These are phyloP conservation scores for Achaetomium macrosporum DNA, from an alignment of 2,329 filamentous ascomycete genomes.

Conservation along the genomic window DNA sequence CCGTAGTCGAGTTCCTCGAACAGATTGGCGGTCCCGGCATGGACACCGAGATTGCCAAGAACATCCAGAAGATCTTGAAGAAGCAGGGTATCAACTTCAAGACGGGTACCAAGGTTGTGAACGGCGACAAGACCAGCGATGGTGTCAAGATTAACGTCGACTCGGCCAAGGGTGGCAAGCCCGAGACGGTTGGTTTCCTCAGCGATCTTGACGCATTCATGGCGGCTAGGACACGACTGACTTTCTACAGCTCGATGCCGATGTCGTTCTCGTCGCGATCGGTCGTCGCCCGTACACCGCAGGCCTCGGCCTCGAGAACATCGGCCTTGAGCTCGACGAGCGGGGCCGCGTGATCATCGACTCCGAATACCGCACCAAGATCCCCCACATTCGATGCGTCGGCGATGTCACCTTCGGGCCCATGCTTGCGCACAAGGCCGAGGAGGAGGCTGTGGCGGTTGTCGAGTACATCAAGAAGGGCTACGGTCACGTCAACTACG, in stretches of 20 bases:
- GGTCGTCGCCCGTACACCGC: conserved; percentile 91
- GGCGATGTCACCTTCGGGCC: conserved; percentile 95
- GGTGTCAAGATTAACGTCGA: conserved; percentile 79
- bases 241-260: conserved; percentile 67
- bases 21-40: conserved; percentile 98
- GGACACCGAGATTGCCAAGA: conserved; percentile 90
- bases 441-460: conserved; percentile 93
- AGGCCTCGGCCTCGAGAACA: conserved; percentile 88
- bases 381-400: conserved; percentile 93
- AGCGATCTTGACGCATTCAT: neutral
- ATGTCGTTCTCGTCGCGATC: conserved; percentile 94
- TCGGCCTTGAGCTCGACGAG: conserved; percentile 87
- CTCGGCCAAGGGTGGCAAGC: conserved; percentile 92
- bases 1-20: conserved; percentile 91
- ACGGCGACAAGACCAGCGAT: conserved; percentile 74
- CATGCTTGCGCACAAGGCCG: conserved; percentile 99
- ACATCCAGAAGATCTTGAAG: conserved; percentile 81
- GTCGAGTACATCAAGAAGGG: conserved; percentile 98
- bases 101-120: conserved; percentile 89
- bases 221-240: conserved; percentile 10
- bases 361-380: conserved; percentile 96
- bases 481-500: conserved; percentile 98
- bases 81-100: conserved; percentile 99
- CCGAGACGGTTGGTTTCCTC: conserved; percentile 64
- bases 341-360: conserved; percentile 94